Evolutionary conservation across 768 basidiomycete genomes (phyloP).

Genomic region (Rhizopogon salebrosus): DNA sequence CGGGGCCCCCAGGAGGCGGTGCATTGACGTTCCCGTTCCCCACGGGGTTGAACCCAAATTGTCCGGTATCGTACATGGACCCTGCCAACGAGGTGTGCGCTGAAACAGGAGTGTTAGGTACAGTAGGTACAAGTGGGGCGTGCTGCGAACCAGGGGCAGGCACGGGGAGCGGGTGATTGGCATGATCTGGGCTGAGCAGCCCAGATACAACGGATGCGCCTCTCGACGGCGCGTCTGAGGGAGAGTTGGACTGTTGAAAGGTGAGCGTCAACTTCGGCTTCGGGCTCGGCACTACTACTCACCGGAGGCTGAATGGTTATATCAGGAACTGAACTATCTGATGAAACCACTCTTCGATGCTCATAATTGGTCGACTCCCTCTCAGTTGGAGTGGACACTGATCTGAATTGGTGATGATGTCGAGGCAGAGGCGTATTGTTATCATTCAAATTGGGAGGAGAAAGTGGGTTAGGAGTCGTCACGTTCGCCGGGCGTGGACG

Average conservation of each 20-base stretch:
- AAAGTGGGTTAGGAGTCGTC: slow-evolving; percentile 22
- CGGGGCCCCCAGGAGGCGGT: slow-evolving; percentile 14
- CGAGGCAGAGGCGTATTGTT: slow-evolving; percentile 11
- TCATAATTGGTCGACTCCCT: slow-evolving; percentile 4
- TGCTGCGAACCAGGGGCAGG: slow-evolving; percentile 11
- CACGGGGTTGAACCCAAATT: slow-evolving; percentile 9
- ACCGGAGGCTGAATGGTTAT: slow-evolving; percentile 28
- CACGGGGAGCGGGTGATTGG: slow-evolving; percentile 22
- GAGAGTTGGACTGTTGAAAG: slow-evolving; percentile 21
- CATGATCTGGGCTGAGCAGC: slow-evolving; percentile 28
- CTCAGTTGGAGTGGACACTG: slow-evolving; percentile 9
- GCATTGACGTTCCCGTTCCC: neutral
- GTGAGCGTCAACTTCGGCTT: neutral
- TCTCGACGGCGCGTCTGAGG: slow-evolving; percentile 29
- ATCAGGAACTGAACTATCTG: slow-evolving; percentile 30
- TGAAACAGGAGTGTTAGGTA: slow-evolving; percentile 8
- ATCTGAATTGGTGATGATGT: slow-evolving; percentile 19
- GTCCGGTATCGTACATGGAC: slow-evolving; percentile 12
- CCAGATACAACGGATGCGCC: slow-evolving; percentile 10
- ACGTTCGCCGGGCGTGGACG: slow-evolving; percentile 15
- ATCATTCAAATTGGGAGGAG: slow-evolving; percentile 16
- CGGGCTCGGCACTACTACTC: slow-evolving; percentile 5
- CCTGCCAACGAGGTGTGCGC: slow-evolving; percentile 9
- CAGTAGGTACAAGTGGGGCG: slow-evolving; percentile 11
- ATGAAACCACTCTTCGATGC: slow-evolving; percentile 22